Percentiles rank a stretch among this genome's conserved stretches.
phyloP scores from a whole-genome alignment of 169 alveolate genomes.

The Eimeria acervulina region DNA sequence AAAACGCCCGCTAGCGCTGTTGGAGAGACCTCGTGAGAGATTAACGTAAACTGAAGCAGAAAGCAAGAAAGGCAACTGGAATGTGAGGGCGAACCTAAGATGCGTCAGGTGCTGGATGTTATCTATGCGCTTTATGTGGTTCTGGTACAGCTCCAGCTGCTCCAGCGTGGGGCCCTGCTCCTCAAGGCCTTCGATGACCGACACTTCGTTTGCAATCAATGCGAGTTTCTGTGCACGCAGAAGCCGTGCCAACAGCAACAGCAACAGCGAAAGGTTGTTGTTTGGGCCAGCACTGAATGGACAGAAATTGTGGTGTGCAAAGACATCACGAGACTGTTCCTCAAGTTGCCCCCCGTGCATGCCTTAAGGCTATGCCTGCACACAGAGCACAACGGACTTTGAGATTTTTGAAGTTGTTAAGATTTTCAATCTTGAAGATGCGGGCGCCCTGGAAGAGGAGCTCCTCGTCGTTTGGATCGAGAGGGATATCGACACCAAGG shows the following conservation, averaged over 20 bases:
- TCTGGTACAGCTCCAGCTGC: slow-evolving; percentile 93
- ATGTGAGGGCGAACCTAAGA: slow-evolving; percentile 54
- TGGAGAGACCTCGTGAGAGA: not conserved
- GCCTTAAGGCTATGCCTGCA: not conserved
- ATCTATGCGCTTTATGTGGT: slow-evolving; percentile 90
- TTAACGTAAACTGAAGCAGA: not conserved
- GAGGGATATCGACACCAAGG: slow-evolving; percentile 84
- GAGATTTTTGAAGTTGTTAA: slow-evolving; percentile 80
- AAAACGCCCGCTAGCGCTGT: not conserved
- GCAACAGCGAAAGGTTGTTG: not conserved
- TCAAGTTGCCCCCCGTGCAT: not conserved
- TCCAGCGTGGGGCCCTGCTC: slow-evolving; percentile 86
- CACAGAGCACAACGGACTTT: not conserved
- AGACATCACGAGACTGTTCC: not conserved
- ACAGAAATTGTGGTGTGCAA: not conserved
- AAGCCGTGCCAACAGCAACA: not conserved
- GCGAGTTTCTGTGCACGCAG: slow-evolving; percentile 67
- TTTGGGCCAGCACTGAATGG: not conserved
- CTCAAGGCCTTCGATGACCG: slow-evolving; percentile 81
- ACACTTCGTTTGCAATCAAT: slow-evolving; percentile 82
- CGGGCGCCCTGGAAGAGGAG: slow-evolving; percentile 85
- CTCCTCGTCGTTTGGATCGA: slow-evolving; percentile 83
- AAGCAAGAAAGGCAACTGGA: not conserved
- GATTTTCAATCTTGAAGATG: slow-evolving; percentile 89
- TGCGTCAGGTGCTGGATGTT: slow-evolving; percentile 87